Conservation (phyloP, 2,329 filamentous ascomycete species). For the Rhinocladiella similis region DNA sequence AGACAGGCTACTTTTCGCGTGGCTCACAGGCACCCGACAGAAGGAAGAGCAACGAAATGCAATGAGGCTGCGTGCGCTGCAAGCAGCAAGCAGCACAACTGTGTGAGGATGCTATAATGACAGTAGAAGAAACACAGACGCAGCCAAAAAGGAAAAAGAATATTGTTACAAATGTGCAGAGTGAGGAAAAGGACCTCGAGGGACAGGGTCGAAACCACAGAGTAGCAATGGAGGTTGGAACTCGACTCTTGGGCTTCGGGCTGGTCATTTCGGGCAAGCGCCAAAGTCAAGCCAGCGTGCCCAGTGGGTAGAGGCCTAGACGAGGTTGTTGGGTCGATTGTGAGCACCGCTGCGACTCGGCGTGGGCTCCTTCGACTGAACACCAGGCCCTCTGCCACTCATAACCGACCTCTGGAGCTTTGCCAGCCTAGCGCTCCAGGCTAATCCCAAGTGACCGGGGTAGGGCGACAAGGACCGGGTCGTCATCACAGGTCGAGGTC, state of each 20-base stretch:
- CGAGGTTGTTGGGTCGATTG: conserved; percentile 21
- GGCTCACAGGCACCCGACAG: conserved; percentile 1
- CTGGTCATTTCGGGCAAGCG: conserved; percentile 21
- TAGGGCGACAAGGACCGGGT: conserved; percentile 5
- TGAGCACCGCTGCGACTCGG: conserved; percentile 12
- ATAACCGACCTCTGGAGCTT: conserved; percentile 4
- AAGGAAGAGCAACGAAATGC: conserved; percentile 13
- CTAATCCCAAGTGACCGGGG: conserved; percentile 15
- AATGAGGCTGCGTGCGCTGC: conserved; percentile 17
- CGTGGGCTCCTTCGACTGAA: conserved; percentile 17
- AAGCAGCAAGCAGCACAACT: conserved; percentile 12
- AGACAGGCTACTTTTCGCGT: conserved; percentile 7
- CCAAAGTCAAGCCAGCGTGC: conserved; percentile 17
- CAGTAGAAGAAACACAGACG: conserved; percentile 19
- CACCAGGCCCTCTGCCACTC: conserved; percentile 12
- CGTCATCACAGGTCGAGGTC: conserved; percentile 8
- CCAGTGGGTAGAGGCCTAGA: conserved; percentile 21
- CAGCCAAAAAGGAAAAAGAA: conserved; percentile 16
- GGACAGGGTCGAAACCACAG: conserved; percentile 19
- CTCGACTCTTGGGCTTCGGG: conserved; percentile 20
- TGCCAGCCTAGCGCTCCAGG: conserved; percentile 9
- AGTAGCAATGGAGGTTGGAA: conserved; percentile 23
- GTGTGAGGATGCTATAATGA: conserved; percentile 20
- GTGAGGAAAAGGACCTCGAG: conserved; percentile 15
- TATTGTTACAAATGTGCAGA: conserved; percentile 23